These are phyloP conservation scores for Chlamydomonas schloesseri DNA, from an alignment of 139 green algal genomes.

Conservation along the genomic window DNA sequence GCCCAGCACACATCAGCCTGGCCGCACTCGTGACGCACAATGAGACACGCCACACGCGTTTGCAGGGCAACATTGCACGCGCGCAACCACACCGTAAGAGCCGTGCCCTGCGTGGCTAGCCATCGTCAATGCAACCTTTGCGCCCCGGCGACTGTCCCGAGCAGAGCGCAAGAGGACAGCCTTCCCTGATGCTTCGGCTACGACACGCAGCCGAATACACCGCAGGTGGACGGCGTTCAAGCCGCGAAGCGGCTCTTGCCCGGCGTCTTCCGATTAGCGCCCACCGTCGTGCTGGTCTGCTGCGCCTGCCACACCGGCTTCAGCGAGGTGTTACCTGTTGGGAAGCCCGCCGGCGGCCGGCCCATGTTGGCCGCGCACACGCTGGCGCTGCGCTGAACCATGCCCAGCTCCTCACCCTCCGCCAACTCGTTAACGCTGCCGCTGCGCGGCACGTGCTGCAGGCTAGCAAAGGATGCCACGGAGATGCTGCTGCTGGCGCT, in stretches of 20 bases:
- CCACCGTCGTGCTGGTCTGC: not conserved
- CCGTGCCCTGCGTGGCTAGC: too few species aligned
- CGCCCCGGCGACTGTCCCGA: too few species aligned
- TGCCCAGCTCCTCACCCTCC: constrained; percentile 17
- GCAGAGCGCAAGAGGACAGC: too few species aligned
- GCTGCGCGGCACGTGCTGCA: constrained; percentile 35
- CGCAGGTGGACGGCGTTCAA: too few species aligned
- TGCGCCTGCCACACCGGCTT: constrained; percentile 32
- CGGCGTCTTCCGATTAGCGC: constrained; percentile 8
- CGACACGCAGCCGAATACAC: too few species aligned
- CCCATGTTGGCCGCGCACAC: not conserved
- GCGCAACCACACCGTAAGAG: too few species aligned
- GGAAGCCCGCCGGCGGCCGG: not conserved
- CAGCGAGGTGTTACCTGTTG: not conserved
- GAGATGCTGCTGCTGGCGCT: constrained; percentile 37
- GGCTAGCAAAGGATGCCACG: constrained; percentile 24
- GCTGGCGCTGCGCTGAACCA: constrained; percentile 33
- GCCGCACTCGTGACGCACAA: too few species aligned
- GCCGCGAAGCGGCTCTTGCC: constrained; percentile 35
- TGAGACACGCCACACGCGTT: too few species aligned
- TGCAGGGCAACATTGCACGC: too few species aligned
- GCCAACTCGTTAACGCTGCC: not conserved
- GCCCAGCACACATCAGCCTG: too few species aligned
- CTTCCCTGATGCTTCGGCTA: too few species aligned
- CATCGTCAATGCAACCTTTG: too few species aligned